A percentile compares a stretch with the other conserved stretches of the same genome.
Evolutionary conservation across 176 grass and related monocot genomes (phyloP).

Genomic region (Echinochloa phyllopogon): DNA sequence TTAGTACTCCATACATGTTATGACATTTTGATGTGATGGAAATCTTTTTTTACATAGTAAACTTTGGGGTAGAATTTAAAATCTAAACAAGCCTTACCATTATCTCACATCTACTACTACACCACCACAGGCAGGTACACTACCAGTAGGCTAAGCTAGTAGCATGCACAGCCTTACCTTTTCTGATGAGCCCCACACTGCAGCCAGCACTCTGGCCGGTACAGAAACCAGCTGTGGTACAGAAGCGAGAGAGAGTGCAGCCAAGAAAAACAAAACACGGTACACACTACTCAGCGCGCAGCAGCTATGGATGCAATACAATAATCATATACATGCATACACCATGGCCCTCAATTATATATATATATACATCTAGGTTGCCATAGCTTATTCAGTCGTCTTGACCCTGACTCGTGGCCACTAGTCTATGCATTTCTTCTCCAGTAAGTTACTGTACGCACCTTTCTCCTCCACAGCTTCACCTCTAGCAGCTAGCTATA

Average conservation of each 20-base stretch:
- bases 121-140: neutral
- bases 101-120: neutral
- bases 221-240: neutral
- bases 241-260: neutral
- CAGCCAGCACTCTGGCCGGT: neutral
- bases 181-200: slow-evolving; percentile 17
- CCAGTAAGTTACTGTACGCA: neutral
- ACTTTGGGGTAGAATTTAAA: too few species aligned
- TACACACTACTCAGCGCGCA: neutral
- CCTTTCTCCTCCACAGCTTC: slow-evolving; percentile 6
- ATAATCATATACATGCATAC: neutral
- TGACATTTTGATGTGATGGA: too few species aligned
- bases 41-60: too few species aligned
- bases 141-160: neutral
- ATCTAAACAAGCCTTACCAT: too few species aligned
- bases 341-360: neutral
- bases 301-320: neutral
- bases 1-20: too few species aligned
- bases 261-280: neutral
- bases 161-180: slow-evolving; percentile 31
- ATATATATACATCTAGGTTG: neutral
- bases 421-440: neutral
- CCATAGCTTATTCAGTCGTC: neutral
- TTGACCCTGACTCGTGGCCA: slow-evolving; percentile 26
- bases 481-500: neutral